Conservation (phyloP, 1,284 basidiomycete species). For the Papiliotrema fonsecae region DNA sequence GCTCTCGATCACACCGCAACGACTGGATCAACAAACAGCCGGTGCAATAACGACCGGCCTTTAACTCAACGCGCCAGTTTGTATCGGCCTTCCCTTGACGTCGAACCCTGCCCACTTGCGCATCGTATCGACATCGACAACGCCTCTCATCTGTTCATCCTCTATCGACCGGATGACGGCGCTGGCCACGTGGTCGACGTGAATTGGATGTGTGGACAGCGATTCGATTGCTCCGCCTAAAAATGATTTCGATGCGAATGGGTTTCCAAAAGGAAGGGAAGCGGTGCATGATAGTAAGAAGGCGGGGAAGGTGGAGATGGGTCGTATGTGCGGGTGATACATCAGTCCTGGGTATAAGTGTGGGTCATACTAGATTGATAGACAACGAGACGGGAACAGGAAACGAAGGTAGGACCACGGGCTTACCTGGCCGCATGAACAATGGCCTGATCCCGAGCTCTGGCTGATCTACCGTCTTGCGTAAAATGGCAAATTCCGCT, state of each 20-base stretch:
- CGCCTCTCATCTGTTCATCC: constrained; percentile 55
- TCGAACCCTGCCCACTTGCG: constrained; percentile 49
- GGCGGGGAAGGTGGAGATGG: constrained; percentile 78
- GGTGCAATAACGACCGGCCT: too few species aligned
- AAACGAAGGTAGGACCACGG: too few species aligned
- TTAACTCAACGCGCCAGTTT: background rate
- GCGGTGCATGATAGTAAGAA: constrained; percentile 77
- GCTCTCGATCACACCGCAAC: too few species aligned
- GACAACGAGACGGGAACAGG: too few species aligned
- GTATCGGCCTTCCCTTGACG: background rate
- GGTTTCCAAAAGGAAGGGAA: constrained; percentile 56
- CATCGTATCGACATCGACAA: constrained; percentile 73
- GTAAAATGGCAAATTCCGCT: constrained; percentile 65
- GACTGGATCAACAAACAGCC: too few species aligned
- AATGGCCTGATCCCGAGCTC: constrained; percentile 55
- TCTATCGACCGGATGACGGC: constrained; percentile 55
- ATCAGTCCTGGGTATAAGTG: constrained; percentile 63
- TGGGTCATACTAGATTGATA: background rate
- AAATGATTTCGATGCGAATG: constrained; percentile 49
- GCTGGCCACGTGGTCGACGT: constrained; percentile 91
- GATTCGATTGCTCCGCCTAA: constrained; percentile 54
- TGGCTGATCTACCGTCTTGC: constrained; percentile 15
- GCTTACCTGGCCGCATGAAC: constrained; percentile 78
- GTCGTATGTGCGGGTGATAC: constrained; percentile 90
- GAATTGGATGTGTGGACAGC: constrained; percentile 78